Evolutionary conservation across 2,329 filamentous ascomycete genomes (phyloP), one percentile per base, ranked within the genome.

Genomic region (Bisporella sp.): DNA sequence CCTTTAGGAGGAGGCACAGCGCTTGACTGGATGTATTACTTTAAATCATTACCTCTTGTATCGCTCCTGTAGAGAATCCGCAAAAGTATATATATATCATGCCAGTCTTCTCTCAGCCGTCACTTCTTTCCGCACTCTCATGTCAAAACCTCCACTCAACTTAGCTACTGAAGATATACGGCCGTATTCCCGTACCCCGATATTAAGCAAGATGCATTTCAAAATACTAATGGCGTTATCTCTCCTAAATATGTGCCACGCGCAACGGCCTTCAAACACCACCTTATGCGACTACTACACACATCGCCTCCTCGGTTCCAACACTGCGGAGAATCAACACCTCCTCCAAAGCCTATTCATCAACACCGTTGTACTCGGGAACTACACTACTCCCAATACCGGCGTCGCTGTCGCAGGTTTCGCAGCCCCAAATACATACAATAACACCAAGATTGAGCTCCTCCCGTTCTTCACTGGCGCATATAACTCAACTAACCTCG

Each of bases 351-450:
- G 73, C 1, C 66, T 77, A 1, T 63, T 82, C 4, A 77, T 82
- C 58, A 81, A 82, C 66, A 81, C 78, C 3, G 79, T 74, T n/a
- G 76, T 82, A 52, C 78, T 81, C 54, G 78, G 79, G 13, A 79
- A 79, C 63, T 80, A 79, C 62, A 78, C 75, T 3, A 64, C 65
- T 54, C 75, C 75, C 52, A 79, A 78, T 54, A 71, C 74, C 31
- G 71, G 71, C 49, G 64, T 79, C 56, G 62, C 58, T 4, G 77
- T 81, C 2, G 69, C 73, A 9, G 77, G 78, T 50, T 79, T 82
- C 61, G 69, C 81, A 8, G 72, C 73, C 21, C 61, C 69, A 2
- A 72, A 71, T 11, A 69, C 61, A 6, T 73, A 71, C 62, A 72
- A 77, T 28, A 74, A 72, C 49, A 68, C 67, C 8, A 65, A 70